Conservation (phyloP, 164 flowering plant species). For the Dillenia turbinata region DNA sequence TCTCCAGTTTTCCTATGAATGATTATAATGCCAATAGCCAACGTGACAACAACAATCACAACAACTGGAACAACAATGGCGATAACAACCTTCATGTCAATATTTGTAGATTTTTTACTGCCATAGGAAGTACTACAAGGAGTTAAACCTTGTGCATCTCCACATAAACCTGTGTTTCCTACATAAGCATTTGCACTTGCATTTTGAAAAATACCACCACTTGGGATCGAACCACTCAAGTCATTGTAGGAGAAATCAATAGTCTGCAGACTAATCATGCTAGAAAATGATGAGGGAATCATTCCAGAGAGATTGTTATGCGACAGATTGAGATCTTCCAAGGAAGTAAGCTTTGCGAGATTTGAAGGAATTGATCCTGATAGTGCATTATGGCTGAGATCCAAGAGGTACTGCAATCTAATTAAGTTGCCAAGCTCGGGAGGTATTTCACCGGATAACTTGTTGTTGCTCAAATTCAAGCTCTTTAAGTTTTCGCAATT, state of each 20-base stretch:
- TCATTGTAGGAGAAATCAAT: slow-evolving; percentile 24
- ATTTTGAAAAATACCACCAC: slow-evolving; percentile 8
- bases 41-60: slow-evolving; percentile 13
- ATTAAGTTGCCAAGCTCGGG: slow-evolving; percentile 19
- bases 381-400: slow-evolving; percentile 25
- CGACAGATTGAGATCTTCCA: slow-evolving; percentile 22
- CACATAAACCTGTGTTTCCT: slow-evolving; percentile 28
- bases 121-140: slow-evolving; percentile 10
- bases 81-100: slow-evolving; percentile 10
- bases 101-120: slow-evolving; percentile 4
- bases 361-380: slow-evolving; percentile 18
- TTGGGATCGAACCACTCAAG: slow-evolving; percentile 22
- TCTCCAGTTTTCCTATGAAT: slow-evolving; percentile 2
- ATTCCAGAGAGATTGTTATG: slow-evolving; percentile 26
- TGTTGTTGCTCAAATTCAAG: slow-evolving; percentile 19
- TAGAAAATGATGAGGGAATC: slow-evolving; percentile 13
- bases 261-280: slow-evolving; percentile 22
- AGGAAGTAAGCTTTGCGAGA: slow-evolving; percentile 11
- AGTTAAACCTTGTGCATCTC: slow-evolving; percentile 16
- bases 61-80: slow-evolving; percentile 18
- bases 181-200: slow-evolving; percentile 8
- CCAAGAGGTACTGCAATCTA: slow-evolving; percentile 13
- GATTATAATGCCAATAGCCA: slow-evolving; percentile 7
- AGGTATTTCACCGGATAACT: slow-evolving; percentile 25
- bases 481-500: slow-evolving; percentile 13